phyloP scores from a whole-genome alignment of 1,139 yeast genomes.

The Suhomyces choctaworum region DNA sequence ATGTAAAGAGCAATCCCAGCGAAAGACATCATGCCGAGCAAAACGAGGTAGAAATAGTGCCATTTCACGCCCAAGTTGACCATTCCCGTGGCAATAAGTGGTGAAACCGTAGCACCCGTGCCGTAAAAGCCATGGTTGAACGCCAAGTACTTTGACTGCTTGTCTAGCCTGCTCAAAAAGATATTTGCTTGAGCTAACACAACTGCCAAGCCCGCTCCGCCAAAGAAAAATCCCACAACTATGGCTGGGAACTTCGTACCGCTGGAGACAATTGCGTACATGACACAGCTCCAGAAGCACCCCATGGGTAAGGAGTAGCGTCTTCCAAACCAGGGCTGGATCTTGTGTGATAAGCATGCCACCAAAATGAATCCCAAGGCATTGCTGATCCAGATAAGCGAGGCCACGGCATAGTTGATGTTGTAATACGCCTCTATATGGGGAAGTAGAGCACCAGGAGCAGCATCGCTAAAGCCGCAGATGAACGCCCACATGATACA shows the following conservation, averaged over 20 bases:
- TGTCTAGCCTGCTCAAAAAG: constrained; percentile 52
- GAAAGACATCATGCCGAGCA: constrained; percentile 39
- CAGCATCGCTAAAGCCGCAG: constrained; percentile 44
- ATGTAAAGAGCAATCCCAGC: constrained; percentile 28
- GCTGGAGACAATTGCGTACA: constrained; percentile 44
- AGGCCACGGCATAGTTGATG: constrained; percentile 40
- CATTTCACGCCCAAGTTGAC: constrained; percentile 49
- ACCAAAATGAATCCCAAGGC: constrained; percentile 46
- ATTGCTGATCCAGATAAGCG: constrained; percentile 47
- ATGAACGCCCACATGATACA: constrained; percentile 42
- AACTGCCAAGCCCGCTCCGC: constrained; percentile 62
- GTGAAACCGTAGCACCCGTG: constrained; percentile 61
- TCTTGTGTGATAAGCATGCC: constrained; percentile 40
- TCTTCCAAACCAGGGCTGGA: constrained; percentile 44
- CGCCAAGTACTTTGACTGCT: constrained; percentile 52
- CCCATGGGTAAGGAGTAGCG: constrained; percentile 40
- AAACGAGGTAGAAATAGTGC: constrained; percentile 54
- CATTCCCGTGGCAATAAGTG: constrained; percentile 57
- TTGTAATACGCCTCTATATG: constrained; percentile 38
- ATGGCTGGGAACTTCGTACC: constrained; percentile 40
- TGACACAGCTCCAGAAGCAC: constrained; percentile 32
- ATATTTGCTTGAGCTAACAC: constrained; percentile 57
- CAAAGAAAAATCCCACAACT: constrained; percentile 55
- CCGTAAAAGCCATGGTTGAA: constrained; percentile 63
- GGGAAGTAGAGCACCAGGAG: constrained; percentile 51